phyloP scores from a whole-genome alignment of 805 yeast genomes.

The Groenewaldozyma salmanticensis region DNA sequence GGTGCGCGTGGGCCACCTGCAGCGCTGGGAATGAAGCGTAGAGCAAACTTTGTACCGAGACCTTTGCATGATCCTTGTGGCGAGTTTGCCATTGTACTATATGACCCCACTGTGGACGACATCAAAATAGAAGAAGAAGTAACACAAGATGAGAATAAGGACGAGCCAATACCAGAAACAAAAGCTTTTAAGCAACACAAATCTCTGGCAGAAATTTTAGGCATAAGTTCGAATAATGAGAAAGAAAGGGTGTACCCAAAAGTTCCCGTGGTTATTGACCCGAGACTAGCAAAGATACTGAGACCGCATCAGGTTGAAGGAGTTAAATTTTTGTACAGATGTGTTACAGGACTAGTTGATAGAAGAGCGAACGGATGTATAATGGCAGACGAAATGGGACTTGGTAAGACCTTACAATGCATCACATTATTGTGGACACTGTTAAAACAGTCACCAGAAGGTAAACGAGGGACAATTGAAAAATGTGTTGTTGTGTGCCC shows the following conservation, averaged over 20 bases:
- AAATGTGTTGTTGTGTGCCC: constrained; percentile 94
- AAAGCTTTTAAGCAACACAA: constrained; percentile 31
- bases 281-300: constrained; percentile 29
- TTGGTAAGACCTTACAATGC: constrained; percentile 87
- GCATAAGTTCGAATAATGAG: constrained; percentile 39
- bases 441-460: constrained; percentile 79
- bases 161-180: constrained; percentile 14
- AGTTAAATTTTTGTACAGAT: constrained; percentile 69
- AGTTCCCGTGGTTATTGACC: constrained; percentile 95
- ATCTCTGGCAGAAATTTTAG: constrained; percentile 71
- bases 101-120: constrained; percentile 86
- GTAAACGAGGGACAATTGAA: constrained; percentile 67
- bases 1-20: constrained; percentile 43
- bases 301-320: constrained; percentile 86
- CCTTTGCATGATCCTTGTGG: constrained; percentile 93
- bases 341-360: constrained; percentile 70
- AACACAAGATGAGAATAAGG: constrained; percentile 17
- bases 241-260: constrained; percentile 53
- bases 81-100: constrained; percentile 87
- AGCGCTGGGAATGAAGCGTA: constrained; percentile 72
- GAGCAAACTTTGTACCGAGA: constrained; percentile 62
- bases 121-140: constrained; percentile 15
- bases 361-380: constrained; percentile 83
- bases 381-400: constrained; percentile 98
- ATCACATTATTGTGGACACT: constrained; percentile 88